These are phyloP conservation scores for Vaccinium vitisidaea DNA, from an alignment of 148 eudicot genomes.

Conservation along the genomic window DNA sequence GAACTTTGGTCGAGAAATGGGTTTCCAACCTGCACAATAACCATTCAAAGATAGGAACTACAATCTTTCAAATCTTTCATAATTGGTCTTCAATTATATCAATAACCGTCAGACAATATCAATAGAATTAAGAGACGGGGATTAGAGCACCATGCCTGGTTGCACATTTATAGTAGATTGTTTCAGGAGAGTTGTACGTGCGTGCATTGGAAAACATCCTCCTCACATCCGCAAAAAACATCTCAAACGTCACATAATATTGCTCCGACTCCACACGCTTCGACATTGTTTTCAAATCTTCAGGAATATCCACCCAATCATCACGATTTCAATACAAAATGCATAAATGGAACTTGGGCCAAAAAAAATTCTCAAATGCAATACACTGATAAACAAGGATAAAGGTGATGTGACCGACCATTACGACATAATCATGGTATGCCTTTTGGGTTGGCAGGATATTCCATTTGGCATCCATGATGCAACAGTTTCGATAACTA, in stretches of 20 bases:
- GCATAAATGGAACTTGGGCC: not conserved
- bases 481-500: not conserved
- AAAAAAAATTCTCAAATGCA: not conserved
- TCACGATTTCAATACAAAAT: not conserved
- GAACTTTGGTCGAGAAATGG: conserved; percentile 58
- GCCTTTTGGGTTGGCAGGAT: not conserved
- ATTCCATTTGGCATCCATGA: not conserved
- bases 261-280: conserved; percentile 91
- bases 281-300: conserved; percentile 88
- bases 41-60: conserved; percentile 7
- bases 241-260: conserved; percentile 85
- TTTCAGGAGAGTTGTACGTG: conserved; percentile 88
- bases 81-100: not conserved
- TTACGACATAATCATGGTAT: not conserved
- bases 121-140: not conserved
- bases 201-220: conserved; percentile 96
- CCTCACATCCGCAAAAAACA: conserved; percentile 82
- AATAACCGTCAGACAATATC: not conserved
- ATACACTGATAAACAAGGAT: not conserved
- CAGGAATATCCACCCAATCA: conserved; percentile 6
- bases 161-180: conserved; percentile 88
- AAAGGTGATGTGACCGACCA: not conserved
- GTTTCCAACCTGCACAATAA: conserved; percentile 61
- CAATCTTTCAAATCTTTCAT: not conserved
- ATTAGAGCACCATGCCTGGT: conserved; percentile 54